Percentiles rank a stretch among this genome's conserved stretches.
Evolutionary conservation across 164 flowering plant genomes (phyloP).

Genomic region (Platanus orientalis): DNA sequence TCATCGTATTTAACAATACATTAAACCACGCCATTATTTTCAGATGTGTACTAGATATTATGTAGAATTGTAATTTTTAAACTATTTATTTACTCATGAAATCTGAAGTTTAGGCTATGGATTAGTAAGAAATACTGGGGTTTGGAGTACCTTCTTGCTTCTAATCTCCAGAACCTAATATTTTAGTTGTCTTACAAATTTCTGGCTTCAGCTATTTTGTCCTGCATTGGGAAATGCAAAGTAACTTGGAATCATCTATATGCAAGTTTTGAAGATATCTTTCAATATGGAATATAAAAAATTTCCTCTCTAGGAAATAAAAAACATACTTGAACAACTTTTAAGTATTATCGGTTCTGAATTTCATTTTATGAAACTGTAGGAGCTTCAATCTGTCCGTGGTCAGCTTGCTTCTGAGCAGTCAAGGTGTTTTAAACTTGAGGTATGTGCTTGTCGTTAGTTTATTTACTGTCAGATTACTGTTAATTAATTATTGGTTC

Average conservation of each 20-base stretch:
- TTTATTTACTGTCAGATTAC: neutral
- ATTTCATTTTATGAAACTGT: slow-evolving; percentile 9
- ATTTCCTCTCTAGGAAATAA: no score
- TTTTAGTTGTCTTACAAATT: neutral
- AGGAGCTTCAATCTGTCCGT: slow-evolving; percentile 99
- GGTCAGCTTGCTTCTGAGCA: slow-evolving; percentile 95
- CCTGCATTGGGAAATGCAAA: neutral
- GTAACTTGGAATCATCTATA: neutral
- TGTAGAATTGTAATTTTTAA: no score
- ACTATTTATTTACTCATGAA: no score
- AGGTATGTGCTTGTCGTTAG: slow-evolving; percentile 45
- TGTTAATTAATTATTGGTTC: neutral
- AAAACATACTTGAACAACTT: no score
- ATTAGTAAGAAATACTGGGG: no score
- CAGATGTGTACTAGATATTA: no score
- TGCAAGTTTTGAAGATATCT: neutral
- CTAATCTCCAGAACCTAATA: no score
- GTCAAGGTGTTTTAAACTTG: slow-evolving; percentile 96
- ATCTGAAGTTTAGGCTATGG: no score
- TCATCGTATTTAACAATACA: no score
- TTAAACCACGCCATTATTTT: no score
- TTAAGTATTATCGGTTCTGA: neutral
- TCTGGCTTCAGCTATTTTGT: neutral
- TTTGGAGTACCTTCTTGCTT: no score
- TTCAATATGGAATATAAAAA: neutral